Percentiles rank a stretch among this genome's conserved stretches.
These are phyloP conservation scores for Pisolithus tinctorius DNA, from an alignment of 768 basidiomycete species.

Conservation along the genomic window DNA sequence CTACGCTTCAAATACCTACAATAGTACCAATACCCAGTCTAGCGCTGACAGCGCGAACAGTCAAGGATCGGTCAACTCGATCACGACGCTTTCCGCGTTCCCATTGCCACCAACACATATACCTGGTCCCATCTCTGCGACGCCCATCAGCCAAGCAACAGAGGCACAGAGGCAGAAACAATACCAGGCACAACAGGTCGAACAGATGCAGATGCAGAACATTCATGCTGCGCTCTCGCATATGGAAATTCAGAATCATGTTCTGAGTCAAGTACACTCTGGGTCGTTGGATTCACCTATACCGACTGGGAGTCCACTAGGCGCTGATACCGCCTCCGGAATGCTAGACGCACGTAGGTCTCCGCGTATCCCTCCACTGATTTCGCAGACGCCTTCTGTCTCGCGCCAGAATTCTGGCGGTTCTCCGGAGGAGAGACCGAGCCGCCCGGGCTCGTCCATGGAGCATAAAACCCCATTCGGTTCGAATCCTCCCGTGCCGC, in stretches of 20 bases:
- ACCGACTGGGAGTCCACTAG: slow-evolving; percentile 1
- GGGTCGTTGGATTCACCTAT: slow-evolving; percentile 17
- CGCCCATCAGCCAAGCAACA: slow-evolving; percentile 10
- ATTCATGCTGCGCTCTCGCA: slow-evolving; percentile 12
- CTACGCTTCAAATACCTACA: slow-evolving; percentile 4
- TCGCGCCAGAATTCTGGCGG: slow-evolving; percentile 4
- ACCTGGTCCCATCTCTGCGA: slow-evolving; percentile 31
- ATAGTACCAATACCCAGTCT: neutral
- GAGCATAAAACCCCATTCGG: neutral
- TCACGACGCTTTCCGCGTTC: slow-evolving; percentile 69
- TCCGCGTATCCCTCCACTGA: slow-evolving; percentile 4
- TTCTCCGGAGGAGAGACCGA: neutral
- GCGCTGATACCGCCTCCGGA: slow-evolving; percentile 3
- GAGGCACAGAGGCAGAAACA: slow-evolving; percentile 20
- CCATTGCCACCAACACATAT: slow-evolving; percentile 69
- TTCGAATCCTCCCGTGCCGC: neutral
- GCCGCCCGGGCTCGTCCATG: neutral
- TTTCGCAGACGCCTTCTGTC: slow-evolving; percentile 1
- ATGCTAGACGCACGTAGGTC: slow-evolving; percentile 1
- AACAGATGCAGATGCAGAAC: slow-evolving; percentile 14
- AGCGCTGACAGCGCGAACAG: slow-evolving; percentile 1
- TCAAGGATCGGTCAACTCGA: slow-evolving; percentile 35
- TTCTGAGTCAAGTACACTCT: slow-evolving; percentile 1
- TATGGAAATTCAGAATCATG: slow-evolving; percentile 10
- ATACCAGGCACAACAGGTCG: neutral